Percentiles rank a stretch among this genome's conserved stretches.
These are phyloP conservation scores for Pseudoperonospora humuli DNA, from an alignment of 352 stramenopile genomes.

Conservation along the genomic window DNA sequence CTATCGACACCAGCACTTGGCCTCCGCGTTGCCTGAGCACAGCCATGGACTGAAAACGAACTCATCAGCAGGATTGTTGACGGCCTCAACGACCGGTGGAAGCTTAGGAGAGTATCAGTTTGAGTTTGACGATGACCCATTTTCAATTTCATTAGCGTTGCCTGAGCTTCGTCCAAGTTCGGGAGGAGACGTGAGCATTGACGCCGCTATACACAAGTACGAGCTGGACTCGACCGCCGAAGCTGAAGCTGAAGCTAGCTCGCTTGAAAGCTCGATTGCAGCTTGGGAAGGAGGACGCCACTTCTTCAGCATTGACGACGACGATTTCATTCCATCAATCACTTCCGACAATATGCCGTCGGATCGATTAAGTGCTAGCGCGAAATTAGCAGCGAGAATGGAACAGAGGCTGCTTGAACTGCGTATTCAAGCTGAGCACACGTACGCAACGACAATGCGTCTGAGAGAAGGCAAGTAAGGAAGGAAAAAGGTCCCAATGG, in stretches of 20 bases:
- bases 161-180: conserved; percentile 17
- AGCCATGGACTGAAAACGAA: conserved; percentile 14
- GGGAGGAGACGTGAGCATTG: neutral
- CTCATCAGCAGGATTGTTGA: conserved; percentile 8
- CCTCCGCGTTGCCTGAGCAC: neutral
- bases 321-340: conserved; percentile 17
- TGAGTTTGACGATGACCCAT: conserved; percentile 22
- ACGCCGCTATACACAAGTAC: neutral
- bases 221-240: conserved; percentile 6
- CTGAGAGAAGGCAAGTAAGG: too few species aligned
- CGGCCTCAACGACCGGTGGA: conserved; percentile 12
- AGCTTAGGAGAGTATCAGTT: conserved; percentile 15
- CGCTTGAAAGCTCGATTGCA: conserved; percentile 8
- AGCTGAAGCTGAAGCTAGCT: conserved; percentile 1
- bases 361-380: conserved; percentile 1
- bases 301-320: conserved; percentile 11
- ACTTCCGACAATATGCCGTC: conserved; percentile 1
- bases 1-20: conserved; percentile 4
- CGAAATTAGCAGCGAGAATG: neutral
- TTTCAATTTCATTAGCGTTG: conserved; percentile 14
- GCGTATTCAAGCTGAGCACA: conserved; percentile 11
- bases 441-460: conserved; percentile 6
- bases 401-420: conserved; percentile 11
- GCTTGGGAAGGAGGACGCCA: conserved; percentile 3
- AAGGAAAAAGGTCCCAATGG: too few species aligned